Evolutionary conservation across 345 rosid species (phyloP).

Genomic region (Citrus cavaleriei): DNA sequence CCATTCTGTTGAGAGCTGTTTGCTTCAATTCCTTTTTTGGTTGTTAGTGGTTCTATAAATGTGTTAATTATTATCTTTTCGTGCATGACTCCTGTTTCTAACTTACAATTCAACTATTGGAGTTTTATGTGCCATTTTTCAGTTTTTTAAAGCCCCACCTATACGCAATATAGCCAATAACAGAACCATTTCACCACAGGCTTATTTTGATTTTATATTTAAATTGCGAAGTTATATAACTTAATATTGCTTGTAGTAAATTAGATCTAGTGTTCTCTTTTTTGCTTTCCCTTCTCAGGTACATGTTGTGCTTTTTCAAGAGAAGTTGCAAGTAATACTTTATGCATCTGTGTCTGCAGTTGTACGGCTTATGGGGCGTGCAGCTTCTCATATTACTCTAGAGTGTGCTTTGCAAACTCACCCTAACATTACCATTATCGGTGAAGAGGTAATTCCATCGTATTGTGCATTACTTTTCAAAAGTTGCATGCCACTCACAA

Average conservation of each 20-base stretch:
- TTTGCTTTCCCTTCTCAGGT: not conserved
- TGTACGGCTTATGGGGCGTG: constrained; percentile 99
- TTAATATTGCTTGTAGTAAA: not conserved
- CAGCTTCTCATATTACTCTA: constrained; percentile 95
- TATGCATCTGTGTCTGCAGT: constrained; percentile 44
- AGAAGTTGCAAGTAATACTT: not conserved
- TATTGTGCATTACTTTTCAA: not conserved
- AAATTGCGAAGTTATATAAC: not conserved
- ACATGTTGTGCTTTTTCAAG: not conserved
- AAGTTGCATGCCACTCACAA: not conserved
- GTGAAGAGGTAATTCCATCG: constrained; percentile 75
- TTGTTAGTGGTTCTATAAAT: not conserved
- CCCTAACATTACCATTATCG: constrained; percentile 88
- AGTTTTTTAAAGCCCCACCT: not conserved
- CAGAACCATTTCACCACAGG: not conserved
- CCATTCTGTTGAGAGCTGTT: not conserved
- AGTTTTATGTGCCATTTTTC: not conserved
- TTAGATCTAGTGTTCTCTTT: not conserved
- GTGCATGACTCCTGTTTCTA: not conserved
- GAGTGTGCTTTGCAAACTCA: constrained; percentile 99
- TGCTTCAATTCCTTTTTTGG: not conserved
- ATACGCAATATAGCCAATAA: not conserved
- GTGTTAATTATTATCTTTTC: not conserved
- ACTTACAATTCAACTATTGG: not conserved
- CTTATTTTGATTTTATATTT: not conserved